Conservation (phyloP, 2,329 filamentous ascomycete genomes). For the Cytospora mali region DNA sequence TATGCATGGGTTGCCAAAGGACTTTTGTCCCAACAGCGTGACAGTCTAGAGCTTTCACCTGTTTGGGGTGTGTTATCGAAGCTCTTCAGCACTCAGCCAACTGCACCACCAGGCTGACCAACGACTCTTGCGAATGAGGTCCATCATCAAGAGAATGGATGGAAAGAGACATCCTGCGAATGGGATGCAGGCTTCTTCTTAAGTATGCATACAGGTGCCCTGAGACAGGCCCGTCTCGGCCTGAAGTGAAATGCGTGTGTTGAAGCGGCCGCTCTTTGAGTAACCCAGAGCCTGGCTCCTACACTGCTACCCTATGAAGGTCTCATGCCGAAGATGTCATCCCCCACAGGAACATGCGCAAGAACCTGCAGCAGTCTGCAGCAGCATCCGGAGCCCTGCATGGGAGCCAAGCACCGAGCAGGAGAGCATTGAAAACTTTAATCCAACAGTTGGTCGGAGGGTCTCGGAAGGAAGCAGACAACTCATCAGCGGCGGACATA, state of each 20-base stretch:
- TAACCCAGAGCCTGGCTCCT: background rate
- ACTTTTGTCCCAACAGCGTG: conserved; percentile 7
- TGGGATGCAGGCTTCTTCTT: background rate
- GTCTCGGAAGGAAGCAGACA: conserved; percentile 1
- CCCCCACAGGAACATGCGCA: background rate
- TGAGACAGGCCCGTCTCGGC: conserved; percentile 15
- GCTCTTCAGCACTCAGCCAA: background rate
- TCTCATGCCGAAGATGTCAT: background rate
- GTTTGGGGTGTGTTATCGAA: background rate
- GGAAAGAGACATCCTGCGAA: background rate
- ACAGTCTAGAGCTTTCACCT: conserved; percentile 3
- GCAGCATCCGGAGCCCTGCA: background rate
- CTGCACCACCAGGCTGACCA: background rate
- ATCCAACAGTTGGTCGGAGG: background rate
- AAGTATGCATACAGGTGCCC: background rate
- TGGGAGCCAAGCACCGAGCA: background rate
- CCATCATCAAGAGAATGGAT: background rate
- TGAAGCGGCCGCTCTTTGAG: conserved; percentile 10
- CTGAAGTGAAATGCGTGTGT: conserved; percentile 6
- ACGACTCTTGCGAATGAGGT: background rate
- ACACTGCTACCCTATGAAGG: too few species aligned
- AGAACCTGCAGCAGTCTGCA: background rate
- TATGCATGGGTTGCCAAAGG: background rate
- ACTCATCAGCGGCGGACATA: background rate
- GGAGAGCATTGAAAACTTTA: background rate